These are phyloP conservation scores for Colletotrichum kahawae DNA, from an alignment of 2,329 filamentous ascomycete species.

Conservation along the genomic window DNA sequence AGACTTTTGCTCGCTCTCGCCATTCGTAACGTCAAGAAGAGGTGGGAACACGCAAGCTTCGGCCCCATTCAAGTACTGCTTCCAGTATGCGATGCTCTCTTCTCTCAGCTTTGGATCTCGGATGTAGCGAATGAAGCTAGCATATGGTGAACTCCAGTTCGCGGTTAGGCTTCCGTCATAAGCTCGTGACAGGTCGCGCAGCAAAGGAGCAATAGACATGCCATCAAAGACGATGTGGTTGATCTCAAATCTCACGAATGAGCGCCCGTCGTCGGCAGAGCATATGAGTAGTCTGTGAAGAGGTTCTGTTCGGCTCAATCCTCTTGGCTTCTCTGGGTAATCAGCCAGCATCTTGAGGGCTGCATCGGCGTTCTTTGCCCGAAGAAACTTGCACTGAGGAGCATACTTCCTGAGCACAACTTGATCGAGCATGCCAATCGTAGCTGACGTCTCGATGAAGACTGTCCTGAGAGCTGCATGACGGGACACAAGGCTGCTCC, in stretches of 20 bases:
- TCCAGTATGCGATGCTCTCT: slow-evolving; percentile 30
- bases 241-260: neutral
- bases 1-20: neutral
- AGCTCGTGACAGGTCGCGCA: slow-evolving; percentile 29
- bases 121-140: slow-evolving; percentile 25
- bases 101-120: slow-evolving; percentile 21
- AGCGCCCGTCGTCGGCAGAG: neutral
- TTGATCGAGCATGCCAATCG: slow-evolving; percentile 26
- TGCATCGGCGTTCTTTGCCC: neutral
- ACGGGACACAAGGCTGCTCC: slow-evolving; percentile 29
- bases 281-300: neutral
- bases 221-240: slow-evolving; percentile 40
- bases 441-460: slow-evolving; percentile 34
- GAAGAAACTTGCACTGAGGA: neutral
- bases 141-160: slow-evolving; percentile 18
- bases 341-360: neutral
- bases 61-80: slow-evolving; percentile 25
- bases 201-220: slow-evolving; percentile 32
- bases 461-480: slow-evolving; percentile 36
- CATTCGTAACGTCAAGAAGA: slow-evolving; percentile 6
- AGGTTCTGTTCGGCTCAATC: neutral
- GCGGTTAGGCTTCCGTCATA: slow-evolving; percentile 26
- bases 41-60: slow-evolving; percentile 33
- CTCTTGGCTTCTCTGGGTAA: neutral
- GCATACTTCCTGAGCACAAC: slow-evolving; percentile 28